Evolutionary conservation across 2,329 filamentous ascomycete genomes (phyloP), one percentile per base, ranked within the genome.

Genomic region (Venturia asperata): DNA sequence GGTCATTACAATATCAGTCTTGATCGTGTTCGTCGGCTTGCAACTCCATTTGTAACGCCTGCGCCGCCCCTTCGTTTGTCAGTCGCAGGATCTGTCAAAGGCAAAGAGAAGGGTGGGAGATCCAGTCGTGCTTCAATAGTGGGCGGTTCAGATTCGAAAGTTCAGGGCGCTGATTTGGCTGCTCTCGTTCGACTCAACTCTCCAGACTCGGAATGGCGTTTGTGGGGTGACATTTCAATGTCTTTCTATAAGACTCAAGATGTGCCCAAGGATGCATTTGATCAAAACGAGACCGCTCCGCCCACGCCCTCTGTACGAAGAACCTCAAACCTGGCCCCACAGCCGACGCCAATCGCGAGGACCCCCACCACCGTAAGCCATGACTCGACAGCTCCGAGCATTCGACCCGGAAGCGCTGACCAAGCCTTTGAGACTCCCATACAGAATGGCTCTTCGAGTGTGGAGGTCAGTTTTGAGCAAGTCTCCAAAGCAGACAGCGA

Each of bases 1-100:
- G 92, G 92, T 68, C 94, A 99, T 76, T 99, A 86, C 77, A 84
- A 84, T 70, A 83, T 87, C 72, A 84, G 85, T 68, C 74, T 86
- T 60, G 92, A 97, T 68, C 89, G 89, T 70, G 85, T 99, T 63
- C 89, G 92, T 69, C 90, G 91, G 75, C 81, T 99, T 64, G 88
- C 93, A 6, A 79, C 87, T 66, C 91, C 93, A 7, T 96, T 97
- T 72, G 81, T 87, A 58, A 95, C 91, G 77, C 85, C 84, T 52
- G 72, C 77, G 5, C 77, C 83, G 5, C 76, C 83, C 7, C 10
- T 80, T 83, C 5, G 82, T 85, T 17, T 79, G 77, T 43, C 64
- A 61, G 56, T 30, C n/a, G 37, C 64, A 17, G 58, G 52, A 80
- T 80, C 15, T 83, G 85, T n/a, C 74, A 78, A 27, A 77, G 77